phyloP scores from a whole-genome alignment of 345 rosid genomes.

The Lepidium africanum region DNA sequence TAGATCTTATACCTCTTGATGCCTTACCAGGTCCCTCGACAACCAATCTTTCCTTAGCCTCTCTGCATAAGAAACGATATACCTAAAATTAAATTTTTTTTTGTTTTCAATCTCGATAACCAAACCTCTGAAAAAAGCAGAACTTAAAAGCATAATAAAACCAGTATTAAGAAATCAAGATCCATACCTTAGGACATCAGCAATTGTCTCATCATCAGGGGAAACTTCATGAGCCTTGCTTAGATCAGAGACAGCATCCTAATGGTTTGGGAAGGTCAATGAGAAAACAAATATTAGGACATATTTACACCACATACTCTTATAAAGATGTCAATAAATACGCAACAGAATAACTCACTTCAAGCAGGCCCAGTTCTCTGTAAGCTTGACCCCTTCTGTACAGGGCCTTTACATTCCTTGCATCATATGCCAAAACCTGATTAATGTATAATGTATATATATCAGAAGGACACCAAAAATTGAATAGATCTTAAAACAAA shows the following conservation, averaged over 20 bases:
- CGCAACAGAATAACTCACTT: slow-evolving; percentile 48
- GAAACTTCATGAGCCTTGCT: slow-evolving; percentile 70
- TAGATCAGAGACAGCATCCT: slow-evolving; percentile 88
- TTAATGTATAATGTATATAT: not conserved
- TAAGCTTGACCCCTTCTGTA: slow-evolving; percentile 97
- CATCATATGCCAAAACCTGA: slow-evolving; percentile 78
- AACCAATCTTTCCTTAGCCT: slow-evolving; percentile 45
- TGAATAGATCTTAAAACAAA: not conserved
- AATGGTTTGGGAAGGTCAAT: slow-evolving; percentile 6
- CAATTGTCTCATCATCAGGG: slow-evolving; percentile 84
- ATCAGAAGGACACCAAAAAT: slow-evolving; percentile 1
- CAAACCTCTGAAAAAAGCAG: not conserved
- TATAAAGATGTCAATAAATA: too few relatives aligned
- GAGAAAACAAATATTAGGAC: slow-evolving; percentile 5
- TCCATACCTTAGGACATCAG: slow-evolving; percentile 65
- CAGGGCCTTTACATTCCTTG: slow-evolving; percentile 80
- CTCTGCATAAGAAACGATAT: slow-evolving; percentile 32
- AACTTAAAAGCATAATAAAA: not conserved
- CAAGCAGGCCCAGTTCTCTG: slow-evolving; percentile 60
- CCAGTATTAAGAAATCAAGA: not conserved
- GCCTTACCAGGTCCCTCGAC: slow-evolving; percentile 44
- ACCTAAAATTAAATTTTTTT: not conserved
- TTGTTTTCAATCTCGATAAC: not conserved
- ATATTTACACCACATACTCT: not conserved
- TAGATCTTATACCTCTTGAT: slow-evolving; percentile 38